A percentile compares a stretch with the other conserved stretches of the same genome.
Evolutionary conservation across 2,329 filamentous ascomycete genomes (phyloP).

Genomic region (Alternaria viburni): DNA sequence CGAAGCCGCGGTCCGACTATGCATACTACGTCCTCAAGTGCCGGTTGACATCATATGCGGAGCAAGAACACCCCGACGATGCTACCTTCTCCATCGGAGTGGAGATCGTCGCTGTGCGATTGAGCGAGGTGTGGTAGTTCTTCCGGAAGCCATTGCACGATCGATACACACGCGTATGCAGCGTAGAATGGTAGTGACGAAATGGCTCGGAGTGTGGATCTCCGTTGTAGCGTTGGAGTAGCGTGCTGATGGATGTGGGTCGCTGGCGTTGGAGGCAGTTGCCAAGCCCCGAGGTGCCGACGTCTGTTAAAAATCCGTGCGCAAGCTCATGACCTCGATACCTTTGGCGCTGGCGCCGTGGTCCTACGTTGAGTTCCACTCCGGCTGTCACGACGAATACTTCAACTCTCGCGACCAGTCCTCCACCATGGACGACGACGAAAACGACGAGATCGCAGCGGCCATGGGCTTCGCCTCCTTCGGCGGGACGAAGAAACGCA

Average conservation of each 20-base stretch:
- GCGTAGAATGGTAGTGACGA: not conserved
- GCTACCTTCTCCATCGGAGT: not conserved
- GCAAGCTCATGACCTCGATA: not conserved
- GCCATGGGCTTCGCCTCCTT: conserved; percentile 78
- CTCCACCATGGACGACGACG: conserved; percentile 52
- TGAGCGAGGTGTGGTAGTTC: not conserved
- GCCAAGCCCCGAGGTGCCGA: not conserved
- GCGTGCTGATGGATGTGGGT: not conserved
- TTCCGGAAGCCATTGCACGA: not conserved
- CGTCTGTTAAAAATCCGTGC: not conserved
- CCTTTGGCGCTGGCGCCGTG: not conserved
- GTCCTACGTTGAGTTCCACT: not conserved
- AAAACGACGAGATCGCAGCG: conserved; percentile 63
- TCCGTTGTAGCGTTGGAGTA: not conserved
- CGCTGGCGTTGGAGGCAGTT: not conserved
- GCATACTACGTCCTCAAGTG: not conserved
- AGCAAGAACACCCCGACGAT: conserved; percentile 1
- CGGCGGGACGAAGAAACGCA: conserved; percentile 71
- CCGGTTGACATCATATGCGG: conserved; percentile 13
- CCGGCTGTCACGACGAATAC: not conserved
- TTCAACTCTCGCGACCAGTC: not conserved
- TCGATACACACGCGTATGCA: not conserved
- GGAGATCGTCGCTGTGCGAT: conserved; percentile 1
- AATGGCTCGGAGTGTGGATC: not conserved
- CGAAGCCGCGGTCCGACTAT: conserved; percentile 2